Evolutionary conservation across 306 rosid species (phyloP), one percentile per base, ranked within the genome.

Genomic region (Glycyrrhiza uralensis): DNA sequence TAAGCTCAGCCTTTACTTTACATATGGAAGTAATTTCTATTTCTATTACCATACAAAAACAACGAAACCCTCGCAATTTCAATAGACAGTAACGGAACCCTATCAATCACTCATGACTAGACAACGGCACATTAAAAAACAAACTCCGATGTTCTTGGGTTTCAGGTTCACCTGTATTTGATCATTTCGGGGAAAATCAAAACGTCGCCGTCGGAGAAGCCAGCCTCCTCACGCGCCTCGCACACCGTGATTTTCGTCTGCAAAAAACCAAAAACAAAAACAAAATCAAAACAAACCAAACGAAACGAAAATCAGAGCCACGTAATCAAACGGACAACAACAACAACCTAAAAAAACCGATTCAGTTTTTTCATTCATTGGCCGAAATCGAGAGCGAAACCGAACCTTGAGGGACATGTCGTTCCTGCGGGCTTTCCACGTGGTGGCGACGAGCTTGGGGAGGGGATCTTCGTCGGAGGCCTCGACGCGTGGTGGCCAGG

Each of bases 171-270:
- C 96, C 86, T 84, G 79, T 87, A 91, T 71, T 84, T 89, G 69
- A 88, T 79, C 96, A 89, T 82, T 2, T 89, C 88, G 0, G 97
- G 97, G 68, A 91, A 91, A 57, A 91, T 79, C 77, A 91, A 72
- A 45, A 87, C 86, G 54, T 85, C 96, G 22, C 92, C 93, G 1
- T 91, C 88, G 0, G 81, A 75, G 50, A 87, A 85, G 26, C 81
- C 86, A 64, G 84, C 76, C 39, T 80, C 92, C 17, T 80, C 86
- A 10, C 82, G 79, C 42, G 92, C 91, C 82, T 86, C 91, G 57
- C 83, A 87, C 39, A 91, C 44, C 2, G 96, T 91, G 77, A 91
- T 41, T 80, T 73, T 80, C 54, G 97, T 88, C 97, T 91, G 75
- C 41, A 32, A 32, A 85, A 61, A 58, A 64, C 18, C 75, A 70